Evolutionary conservation across 495 filamentous ascomycete genomes (phyloP).

Genomic region (Chlorociboria aeruginascens): DNA sequence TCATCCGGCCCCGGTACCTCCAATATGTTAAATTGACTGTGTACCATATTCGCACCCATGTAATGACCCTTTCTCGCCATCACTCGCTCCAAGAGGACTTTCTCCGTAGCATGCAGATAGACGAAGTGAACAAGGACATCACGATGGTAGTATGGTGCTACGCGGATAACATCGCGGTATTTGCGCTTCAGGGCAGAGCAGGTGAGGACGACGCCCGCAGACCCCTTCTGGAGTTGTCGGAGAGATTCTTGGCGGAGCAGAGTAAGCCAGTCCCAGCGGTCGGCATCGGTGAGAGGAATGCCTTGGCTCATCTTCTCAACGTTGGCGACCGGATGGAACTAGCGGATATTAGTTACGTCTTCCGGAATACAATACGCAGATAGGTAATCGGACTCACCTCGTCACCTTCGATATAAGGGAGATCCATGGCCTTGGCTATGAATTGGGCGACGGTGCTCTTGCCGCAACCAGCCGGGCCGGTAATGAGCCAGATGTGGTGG

Average conservation of each 20-base stretch:
- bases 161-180: conserved; percentile 93
- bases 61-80: conserved; percentile 68
- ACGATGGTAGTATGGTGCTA: conserved; percentile 56
- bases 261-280: conserved; percentile 98
- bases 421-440: conserved; percentile 53
- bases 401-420: conserved; percentile 91
- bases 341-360: conserved; percentile 10
- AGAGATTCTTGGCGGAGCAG: conserved; percentile 73
- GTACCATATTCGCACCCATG: conserved; percentile 98
- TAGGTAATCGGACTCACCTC: conserved; percentile 50
- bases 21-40: conserved; percentile 74
- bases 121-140: conserved; percentile 82
- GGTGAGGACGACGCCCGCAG: conserved; percentile 79
- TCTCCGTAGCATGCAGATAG: conserved; percentile 71
- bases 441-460: conserved; percentile 86
- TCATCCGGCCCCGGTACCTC: conserved; percentile 72
- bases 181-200: conserved; percentile 94
- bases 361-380: background rate
- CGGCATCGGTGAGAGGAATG: conserved; percentile 81
- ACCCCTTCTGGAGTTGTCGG: conserved; percentile 26
- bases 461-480: conserved; percentile 90
- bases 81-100: conserved; percentile 64
- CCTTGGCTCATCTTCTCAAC: conserved; percentile 88
- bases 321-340: conserved; percentile 82
- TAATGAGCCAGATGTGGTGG: conserved; percentile 95